phyloP scores from a whole-genome alignment of 164 flowering plant genomes.

The Houttuynia cordata region DNA sequence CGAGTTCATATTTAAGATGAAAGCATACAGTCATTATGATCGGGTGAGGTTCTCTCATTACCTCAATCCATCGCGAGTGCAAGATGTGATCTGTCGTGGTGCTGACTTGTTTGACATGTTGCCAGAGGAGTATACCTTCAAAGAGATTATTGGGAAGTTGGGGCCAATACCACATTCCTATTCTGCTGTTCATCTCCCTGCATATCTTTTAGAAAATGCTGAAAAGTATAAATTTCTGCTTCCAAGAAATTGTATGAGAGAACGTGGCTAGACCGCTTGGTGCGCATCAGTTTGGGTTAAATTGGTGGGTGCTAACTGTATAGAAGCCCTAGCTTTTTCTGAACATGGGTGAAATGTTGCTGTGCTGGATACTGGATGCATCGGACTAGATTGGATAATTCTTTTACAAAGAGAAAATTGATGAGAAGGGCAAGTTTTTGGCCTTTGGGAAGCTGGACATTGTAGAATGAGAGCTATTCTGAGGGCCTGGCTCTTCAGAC shows the following conservation, averaged over 20 bases:
- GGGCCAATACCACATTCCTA: conserved; percentile 74
- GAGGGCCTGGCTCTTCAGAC: neutral
- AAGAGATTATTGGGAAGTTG: conserved; percentile 71
- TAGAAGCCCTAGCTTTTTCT: conserved; percentile 2
- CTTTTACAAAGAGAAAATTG: conserved; percentile 1
- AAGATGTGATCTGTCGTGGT: conserved; percentile 69
- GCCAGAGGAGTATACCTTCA: conserved; percentile 87
- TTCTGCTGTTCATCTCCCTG: conserved; percentile 84
- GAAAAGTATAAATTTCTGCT: conserved; percentile 64
- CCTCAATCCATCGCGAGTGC: conserved; percentile 57
- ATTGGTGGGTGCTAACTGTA: conserved; percentile 1
- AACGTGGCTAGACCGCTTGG: conserved; percentile 30
- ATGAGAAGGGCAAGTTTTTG: neutral
- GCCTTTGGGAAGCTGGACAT: neutral
- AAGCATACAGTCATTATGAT: conserved; percentile 84
- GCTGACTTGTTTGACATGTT: conserved; percentile 80
- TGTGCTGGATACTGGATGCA: neutral
- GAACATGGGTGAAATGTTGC: conserved; percentile 2
- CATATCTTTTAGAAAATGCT: conserved; percentile 50
- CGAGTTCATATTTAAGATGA: conserved; percentile 87
- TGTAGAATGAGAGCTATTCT: neutral
- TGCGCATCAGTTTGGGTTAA: conserved; percentile 2
- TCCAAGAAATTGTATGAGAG: conserved; percentile 76
- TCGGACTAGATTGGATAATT: conserved; percentile 1
- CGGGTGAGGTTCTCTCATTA: conserved; percentile 69